A percentile compares a stretch with the other conserved stretches of the same genome.
phyloP scores from a whole-genome alignment of 1,139 yeast genomes.

The Hansenula sp. region DNA sequence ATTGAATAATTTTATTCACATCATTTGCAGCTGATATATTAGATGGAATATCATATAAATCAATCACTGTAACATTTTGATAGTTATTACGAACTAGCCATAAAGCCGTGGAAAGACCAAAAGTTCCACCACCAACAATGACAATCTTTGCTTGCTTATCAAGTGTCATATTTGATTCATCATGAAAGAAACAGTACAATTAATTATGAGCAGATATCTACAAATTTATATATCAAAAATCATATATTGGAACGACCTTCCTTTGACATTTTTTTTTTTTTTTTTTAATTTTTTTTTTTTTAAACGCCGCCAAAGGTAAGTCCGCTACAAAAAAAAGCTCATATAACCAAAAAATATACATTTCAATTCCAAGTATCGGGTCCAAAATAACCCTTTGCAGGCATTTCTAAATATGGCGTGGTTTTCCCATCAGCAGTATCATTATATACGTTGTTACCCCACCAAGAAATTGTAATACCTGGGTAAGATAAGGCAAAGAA shows the following conservation, averaged over 20 bases:
- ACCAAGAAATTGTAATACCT: conserved; percentile 41
- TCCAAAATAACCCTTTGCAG: conserved; percentile 33
- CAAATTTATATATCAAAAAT: too few relatives aligned
- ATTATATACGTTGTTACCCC: conserved; percentile 46
- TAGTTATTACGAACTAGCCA: conserved; percentile 26
- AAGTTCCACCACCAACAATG: conserved; percentile 29
- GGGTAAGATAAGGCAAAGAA: conserved; percentile 39
- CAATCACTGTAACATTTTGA: conserved; percentile 28
- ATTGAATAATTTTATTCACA: conserved; percentile 39
- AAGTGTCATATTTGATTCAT: not conserved
- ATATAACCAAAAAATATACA: not conserved
- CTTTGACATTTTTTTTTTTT: not conserved
- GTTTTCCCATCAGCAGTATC: conserved; percentile 24
- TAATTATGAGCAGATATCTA: too few relatives aligned
- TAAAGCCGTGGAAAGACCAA: conserved; percentile 35
- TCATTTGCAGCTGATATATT: conserved; percentile 43
- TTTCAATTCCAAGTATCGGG: conserved; percentile 26
- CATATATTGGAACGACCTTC: not conserved
- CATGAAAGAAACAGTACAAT: too few relatives aligned
- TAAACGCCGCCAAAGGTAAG: not conserved
- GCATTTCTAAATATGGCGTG: conserved; percentile 21
- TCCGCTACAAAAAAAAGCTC: not conserved
- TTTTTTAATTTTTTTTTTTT: too few relatives aligned
- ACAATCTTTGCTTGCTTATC: not conserved
- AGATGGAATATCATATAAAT: conserved; percentile 38